Percentiles rank a stretch among this genome's conserved stretches.
Conservation (phyloP, 2,329 filamentous ascomycete genomes). For the Stenocarpella maydis region DNA sequence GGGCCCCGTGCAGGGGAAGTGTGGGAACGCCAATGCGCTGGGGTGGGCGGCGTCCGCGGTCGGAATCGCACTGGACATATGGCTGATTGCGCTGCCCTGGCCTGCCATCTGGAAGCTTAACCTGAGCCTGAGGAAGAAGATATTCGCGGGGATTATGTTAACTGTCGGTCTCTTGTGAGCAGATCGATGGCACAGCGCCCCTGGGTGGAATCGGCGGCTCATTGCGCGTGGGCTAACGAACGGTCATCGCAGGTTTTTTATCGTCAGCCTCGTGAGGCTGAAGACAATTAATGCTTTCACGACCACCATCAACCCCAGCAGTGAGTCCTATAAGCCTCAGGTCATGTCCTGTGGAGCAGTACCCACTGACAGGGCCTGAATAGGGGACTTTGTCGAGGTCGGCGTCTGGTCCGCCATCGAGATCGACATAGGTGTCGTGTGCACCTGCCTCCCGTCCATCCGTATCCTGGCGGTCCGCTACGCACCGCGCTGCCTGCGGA, state of each 20-base stretch:
- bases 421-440: constrained; percentile 45
- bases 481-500: constrained; percentile 4
- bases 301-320: neutral
- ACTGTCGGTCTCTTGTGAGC: constrained; percentile 43
- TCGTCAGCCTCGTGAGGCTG: constrained; percentile 12
- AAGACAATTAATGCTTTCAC: neutral
- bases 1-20: constrained; percentile 39
- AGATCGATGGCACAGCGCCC: neutral
- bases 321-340: neutral
- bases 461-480: constrained; percentile 42
- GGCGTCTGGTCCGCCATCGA: constrained; percentile 45
- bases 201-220: neutral
- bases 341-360: too few relatives aligned
- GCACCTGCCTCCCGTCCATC: constrained; percentile 45
- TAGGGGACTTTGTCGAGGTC: constrained; percentile 35
- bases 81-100: constrained; percentile 50
- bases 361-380: neutral
- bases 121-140: constrained; percentile 50
- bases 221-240: neutral
- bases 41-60: constrained; percentile 45
- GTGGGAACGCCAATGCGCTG: constrained; percentile 44
- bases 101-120: constrained; percentile 49
- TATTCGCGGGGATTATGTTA: constrained; percentile 48
- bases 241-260: neutral
- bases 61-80: constrained; percentile 51